Evolutionary conservation across 768 basidiomycete species (phyloP).

Genomic region (Agrocybe praecox): DNA sequence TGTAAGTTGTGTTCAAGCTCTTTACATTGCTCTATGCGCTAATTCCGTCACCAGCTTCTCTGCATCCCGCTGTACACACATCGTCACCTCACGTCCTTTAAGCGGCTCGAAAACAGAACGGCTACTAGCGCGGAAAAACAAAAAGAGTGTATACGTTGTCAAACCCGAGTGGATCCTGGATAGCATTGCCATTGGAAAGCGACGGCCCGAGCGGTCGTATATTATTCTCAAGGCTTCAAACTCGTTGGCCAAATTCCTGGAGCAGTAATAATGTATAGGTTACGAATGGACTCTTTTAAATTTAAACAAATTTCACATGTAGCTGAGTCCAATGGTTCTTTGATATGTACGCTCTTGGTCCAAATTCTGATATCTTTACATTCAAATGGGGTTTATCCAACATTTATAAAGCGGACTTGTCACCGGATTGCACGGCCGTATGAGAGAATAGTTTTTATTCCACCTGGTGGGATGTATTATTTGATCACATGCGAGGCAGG

Average conservation of each 20-base stretch:
- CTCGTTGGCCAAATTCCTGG: conserved; percentile 25
- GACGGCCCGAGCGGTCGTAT: conserved; percentile 64
- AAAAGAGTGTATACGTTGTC: conserved; percentile 60
- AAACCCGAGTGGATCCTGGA: conserved; percentile 78
- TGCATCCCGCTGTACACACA: conserved; percentile 73
- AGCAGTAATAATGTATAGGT: conserved; percentile 1
- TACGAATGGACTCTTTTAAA: not conserved
- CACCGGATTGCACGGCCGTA: not conserved
- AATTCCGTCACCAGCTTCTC: conserved; percentile 40
- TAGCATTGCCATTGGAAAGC: conserved; percentile 61
- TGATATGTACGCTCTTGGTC: conserved; percentile 8
- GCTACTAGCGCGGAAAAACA: conserved; percentile 52
- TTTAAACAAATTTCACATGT: conserved; percentile 4
- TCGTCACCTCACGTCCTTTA: conserved; percentile 72
- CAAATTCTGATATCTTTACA: conserved; percentile 8
- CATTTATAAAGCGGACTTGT: not conserved
- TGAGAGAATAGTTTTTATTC: not conserved
- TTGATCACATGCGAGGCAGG: not conserved
- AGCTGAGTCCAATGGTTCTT: conserved; percentile 3
- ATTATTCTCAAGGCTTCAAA: conserved; percentile 42
- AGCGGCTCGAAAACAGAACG: conserved; percentile 74
- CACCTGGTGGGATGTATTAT: not conserved
- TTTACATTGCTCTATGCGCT: not conserved
- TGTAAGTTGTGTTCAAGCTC: conserved; percentile 43
- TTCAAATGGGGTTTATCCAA: conserved; percentile 13